Percentiles rank a stretch among this genome's conserved stretches.
Evolutionary conservation across 345 rosid species (phyloP).

Genomic region (Euphorbia peplus): DNA sequence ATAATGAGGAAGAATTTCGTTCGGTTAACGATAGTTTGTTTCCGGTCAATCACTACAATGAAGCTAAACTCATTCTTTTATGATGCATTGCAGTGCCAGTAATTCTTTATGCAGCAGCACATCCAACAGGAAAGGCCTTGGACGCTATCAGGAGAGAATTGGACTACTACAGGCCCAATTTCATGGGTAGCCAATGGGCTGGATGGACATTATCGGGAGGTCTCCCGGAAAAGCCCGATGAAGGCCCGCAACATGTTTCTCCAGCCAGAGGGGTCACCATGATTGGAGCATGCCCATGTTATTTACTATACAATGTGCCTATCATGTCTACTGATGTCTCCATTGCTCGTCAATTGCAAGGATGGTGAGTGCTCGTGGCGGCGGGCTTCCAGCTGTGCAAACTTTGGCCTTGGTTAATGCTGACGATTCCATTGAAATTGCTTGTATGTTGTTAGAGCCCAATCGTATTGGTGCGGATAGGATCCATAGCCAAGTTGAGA

Average conservation of each 20-base stretch:
- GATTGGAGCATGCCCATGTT: conserved; percentile 60
- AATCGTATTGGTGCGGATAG: conserved; percentile 52
- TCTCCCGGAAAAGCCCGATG: conserved; percentile 41
- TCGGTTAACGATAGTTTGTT: too few species aligned
- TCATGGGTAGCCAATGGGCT: conserved; percentile 54
- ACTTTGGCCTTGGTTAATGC: conserved; percentile 50
- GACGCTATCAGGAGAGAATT: conserved; percentile 58
- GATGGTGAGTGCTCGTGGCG: conserved; percentile 62
- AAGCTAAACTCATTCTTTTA: neutral
- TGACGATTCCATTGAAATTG: conserved; percentile 48
- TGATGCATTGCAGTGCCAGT: conserved; percentile 52
- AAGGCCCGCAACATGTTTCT: conserved; percentile 43
- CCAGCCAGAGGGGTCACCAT: conserved; percentile 40
- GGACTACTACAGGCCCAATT: conserved; percentile 58
- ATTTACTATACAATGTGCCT: conserved; percentile 47
- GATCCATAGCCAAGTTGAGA: conserved; percentile 52
- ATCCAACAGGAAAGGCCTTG: conserved; percentile 49
- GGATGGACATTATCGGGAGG: conserved; percentile 40
- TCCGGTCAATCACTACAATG: too few species aligned
- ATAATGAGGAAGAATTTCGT: too few species aligned
- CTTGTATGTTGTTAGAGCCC: conserved; percentile 63
- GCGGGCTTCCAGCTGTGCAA: conserved; percentile 63
- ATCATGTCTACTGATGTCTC: conserved; percentile 45
- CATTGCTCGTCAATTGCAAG: conserved; percentile 38
- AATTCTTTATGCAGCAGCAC: conserved; percentile 54